Evolutionary conservation across 1,139 yeast genomes (phyloP).

Genomic region (Candida sanyaensis): DNA sequence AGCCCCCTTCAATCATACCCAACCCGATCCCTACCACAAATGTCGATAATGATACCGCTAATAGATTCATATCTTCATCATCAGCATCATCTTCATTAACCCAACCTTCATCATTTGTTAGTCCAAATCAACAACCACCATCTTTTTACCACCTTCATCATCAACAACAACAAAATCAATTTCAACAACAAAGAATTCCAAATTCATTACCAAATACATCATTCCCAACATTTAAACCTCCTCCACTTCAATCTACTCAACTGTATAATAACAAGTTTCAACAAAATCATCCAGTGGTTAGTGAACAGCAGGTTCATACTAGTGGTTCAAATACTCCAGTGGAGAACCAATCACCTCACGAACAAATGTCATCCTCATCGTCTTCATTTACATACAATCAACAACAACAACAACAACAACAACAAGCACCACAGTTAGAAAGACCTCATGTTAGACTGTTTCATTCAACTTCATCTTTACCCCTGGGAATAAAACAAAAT

Average conservation of each 20-base stretch:
- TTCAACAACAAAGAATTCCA: slow-evolving; percentile 12
- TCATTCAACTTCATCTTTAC: slow-evolving; percentile 3
- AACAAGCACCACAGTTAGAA: slow-evolving; percentile 2
- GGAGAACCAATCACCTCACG: slow-evolving; percentile 3
- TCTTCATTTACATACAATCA: not conserved
- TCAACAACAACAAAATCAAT: slow-evolving; percentile 11
- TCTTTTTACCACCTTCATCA: slow-evolving; percentile 1
- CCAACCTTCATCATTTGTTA: slow-evolving; percentile 14
- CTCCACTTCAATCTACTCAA: slow-evolving; percentile 5
- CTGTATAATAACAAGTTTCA: slow-evolving; percentile 2
- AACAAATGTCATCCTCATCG: not conserved
- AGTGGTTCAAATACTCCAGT: slow-evolving; percentile 10
- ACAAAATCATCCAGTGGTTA: slow-evolving; percentile 8
- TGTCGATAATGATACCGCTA: slow-evolving; percentile 14
- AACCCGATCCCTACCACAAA: slow-evolving; percentile 50
- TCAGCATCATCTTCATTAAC: slow-evolving; percentile 7
- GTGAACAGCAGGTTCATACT: slow-evolving; percentile 8
- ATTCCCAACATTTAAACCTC: not conserved
- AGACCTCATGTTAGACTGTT: slow-evolving; percentile 2
- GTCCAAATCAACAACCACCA: slow-evolving; percentile 11
- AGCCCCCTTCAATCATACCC: slow-evolving; percentile 24
- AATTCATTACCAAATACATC: slow-evolving; percentile 14
- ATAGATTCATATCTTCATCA: slow-evolving; percentile 6
- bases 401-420: slow-evolving; percentile 2
- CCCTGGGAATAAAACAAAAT: slow-evolving; percentile 2